Evolutionary conservation across 2,329 filamentous ascomycete genomes (phyloP).

Genomic region (Neonectria coccinea): DNA sequence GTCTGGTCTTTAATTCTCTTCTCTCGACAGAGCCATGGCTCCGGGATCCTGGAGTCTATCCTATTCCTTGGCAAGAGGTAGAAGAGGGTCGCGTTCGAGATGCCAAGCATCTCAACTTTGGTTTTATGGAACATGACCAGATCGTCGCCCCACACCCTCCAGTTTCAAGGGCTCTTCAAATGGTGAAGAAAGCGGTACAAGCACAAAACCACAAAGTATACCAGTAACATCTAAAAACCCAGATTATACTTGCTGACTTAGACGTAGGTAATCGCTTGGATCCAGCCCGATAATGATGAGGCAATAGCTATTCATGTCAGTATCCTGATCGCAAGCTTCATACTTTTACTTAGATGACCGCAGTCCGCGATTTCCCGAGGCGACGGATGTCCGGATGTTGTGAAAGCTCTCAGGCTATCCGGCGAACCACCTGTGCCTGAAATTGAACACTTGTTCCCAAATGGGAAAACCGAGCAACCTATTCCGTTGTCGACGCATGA

Average conservation of each 20-base stretch:
- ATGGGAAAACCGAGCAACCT: not conserved
- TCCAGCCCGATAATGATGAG: not conserved
- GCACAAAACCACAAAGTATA: not conserved
- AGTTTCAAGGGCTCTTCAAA: not conserved
- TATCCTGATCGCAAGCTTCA: not conserved
- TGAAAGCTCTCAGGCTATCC: not conserved
- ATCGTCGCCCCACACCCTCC: not conserved
- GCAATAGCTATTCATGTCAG: not conserved
- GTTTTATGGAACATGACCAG: not conserved
- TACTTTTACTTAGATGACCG: not conserved
- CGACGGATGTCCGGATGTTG: not conserved
- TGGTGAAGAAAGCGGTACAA: not conserved
- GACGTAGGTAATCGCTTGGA: not conserved
- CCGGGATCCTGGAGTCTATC: not conserved
- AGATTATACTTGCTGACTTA: not conserved
- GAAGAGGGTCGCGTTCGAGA: not conserved
- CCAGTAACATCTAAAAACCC: not conserved
- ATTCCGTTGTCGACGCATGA: not conserved
- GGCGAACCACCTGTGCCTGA: not conserved
- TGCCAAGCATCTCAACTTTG: not conserved
- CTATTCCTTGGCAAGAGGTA: not conserved
- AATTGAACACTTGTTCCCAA: not conserved
- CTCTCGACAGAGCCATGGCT: not conserved
- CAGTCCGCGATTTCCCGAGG: not conserved
- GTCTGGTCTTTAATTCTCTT: not conserved